A percentile compares a stretch with the other conserved stretches of the same genome.
These are phyloP conservation scores for Starmerella khaoyaiensis DNA, from an alignment of 805 yeast species.

Conservation along the genomic window DNA sequence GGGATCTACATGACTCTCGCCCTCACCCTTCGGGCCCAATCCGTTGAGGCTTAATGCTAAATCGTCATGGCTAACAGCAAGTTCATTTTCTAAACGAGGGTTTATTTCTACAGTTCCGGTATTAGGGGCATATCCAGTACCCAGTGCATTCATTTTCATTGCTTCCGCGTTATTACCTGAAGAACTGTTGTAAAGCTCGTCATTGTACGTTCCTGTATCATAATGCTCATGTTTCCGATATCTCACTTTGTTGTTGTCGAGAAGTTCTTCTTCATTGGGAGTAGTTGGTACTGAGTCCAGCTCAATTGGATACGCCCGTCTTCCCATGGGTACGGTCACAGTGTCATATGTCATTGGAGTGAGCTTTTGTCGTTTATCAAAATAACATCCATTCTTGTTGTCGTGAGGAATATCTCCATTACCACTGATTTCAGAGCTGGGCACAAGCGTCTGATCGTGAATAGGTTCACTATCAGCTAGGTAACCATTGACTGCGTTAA, in stretches of 20 bases:
- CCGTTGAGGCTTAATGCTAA: background rate
- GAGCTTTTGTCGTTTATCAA: no score
- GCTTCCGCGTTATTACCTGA: slow-evolving; percentile 8
- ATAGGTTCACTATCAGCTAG: no score
- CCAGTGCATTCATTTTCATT: slow-evolving; percentile 5
- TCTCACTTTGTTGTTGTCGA: background rate
- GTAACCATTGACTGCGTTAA: background rate
- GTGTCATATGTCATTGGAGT: no score
- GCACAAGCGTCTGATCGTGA: no score
- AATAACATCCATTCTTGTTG: no score
- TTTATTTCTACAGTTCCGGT: background rate
- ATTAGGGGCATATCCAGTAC: slow-evolving; percentile 4
- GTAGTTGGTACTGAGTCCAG: no score
- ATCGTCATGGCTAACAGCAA: no score
- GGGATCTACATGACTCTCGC: background rate
- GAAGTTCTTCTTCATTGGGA: slow-evolving; percentile 1
- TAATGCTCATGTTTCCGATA: slow-evolving; percentile 2
- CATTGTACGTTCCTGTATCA: slow-evolving; percentile 7
- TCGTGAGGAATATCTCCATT: no score
- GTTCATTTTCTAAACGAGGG: background rate
- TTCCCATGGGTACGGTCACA: no score
- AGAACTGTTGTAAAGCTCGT: slow-evolving; percentile 8
- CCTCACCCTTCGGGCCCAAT: background rate
- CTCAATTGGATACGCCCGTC: no score
- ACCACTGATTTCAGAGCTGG: no score